Percentiles rank a stretch among this genome's conserved stretches.
These are phyloP conservation scores for Infundibulicybe gibba DNA, from an alignment of 768 basidiomycete genomes.

Conservation along the genomic window DNA sequence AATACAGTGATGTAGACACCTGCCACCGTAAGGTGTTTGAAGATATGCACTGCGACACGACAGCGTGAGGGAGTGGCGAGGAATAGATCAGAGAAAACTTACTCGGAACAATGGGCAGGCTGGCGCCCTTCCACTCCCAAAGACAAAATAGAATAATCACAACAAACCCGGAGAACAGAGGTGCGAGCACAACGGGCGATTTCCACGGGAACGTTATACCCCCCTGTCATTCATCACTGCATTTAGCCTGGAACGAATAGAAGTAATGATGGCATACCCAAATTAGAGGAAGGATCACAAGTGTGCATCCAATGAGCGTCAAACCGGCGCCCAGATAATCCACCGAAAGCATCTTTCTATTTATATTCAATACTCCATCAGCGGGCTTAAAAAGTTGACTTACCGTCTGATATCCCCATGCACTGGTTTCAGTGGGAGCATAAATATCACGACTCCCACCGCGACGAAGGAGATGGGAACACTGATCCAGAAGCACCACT, in stretches of 20 bases:
- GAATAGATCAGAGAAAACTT: constrained; percentile 15
- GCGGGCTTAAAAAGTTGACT: not conserved
- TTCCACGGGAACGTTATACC: constrained; percentile 72
- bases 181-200: constrained; percentile 60
- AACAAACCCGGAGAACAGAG: constrained; percentile 51
- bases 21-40: constrained; percentile 59
- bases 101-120: constrained; percentile 73
- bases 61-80: not conserved
- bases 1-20: constrained; percentile 72
- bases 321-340: constrained; percentile 61
- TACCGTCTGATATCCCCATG: constrained; percentile 55
- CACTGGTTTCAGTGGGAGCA: constrained; percentile 67
- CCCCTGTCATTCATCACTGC: constrained; percentile 37
- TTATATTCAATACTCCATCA: not conserved
- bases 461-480: constrained; percentile 55
- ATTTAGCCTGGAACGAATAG: not conserved
- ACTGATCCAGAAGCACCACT: constrained; percentile 79
- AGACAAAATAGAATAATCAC: constrained; percentile 56
- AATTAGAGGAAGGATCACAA: constrained; percentile 67
- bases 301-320: constrained; percentile 56
- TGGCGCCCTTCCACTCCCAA: constrained; percentile 72
- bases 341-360: constrained; percentile 62
- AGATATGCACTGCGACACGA: constrained; percentile 56
- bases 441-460: constrained; percentile 53
- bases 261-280: constrained; percentile 44